Percentiles rank a stretch among this genome's conserved stretches.
These are phyloP conservation scores for Calendula officinalis DNA, from an alignment of 129 eudicot species.

Conservation along the genomic window DNA sequence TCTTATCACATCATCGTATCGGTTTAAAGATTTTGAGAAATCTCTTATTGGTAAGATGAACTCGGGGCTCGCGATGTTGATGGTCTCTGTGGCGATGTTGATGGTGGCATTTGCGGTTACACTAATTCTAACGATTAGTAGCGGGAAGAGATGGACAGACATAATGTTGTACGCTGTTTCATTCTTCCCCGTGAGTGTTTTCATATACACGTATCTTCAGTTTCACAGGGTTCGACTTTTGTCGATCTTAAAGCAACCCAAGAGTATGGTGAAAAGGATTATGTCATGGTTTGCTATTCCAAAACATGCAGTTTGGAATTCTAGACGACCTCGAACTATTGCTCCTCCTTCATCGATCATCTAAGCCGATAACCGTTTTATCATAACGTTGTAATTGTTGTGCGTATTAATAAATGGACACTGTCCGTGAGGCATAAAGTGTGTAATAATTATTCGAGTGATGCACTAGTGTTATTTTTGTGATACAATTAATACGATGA, in stretches of 20 bases:
- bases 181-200: slow-evolving; percentile 35
- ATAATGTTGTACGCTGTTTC: slow-evolving; percentile 34
- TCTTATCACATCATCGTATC: slow-evolving; percentile 35
- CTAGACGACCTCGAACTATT: background rate
- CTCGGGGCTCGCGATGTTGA: slow-evolving; percentile 27
- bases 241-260: background rate
- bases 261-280: background rate
- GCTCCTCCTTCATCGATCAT: slow-evolving; percentile 4
- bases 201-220: background rate
- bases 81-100: slow-evolving; percentile 34
- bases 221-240: background rate
- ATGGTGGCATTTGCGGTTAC: slow-evolving; percentile 47
- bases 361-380: background rate
- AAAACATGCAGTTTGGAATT: slow-evolving; percentile 18
- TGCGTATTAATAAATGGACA: slow-evolving; percentile 7
- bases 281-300: background rate
- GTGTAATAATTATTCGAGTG: no score
- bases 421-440: no score
- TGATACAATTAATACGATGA: no score
- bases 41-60: slow-evolving; percentile 24
- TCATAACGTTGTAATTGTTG: background rate
- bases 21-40: slow-evolving; percentile 30
- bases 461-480: no score
- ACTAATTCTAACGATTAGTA: slow-evolving; percentile 29
- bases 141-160: slow-evolving; percentile 31